These are phyloP conservation scores for Podosphaera xanthii DNA, from an alignment of 2,329 filamentous ascomycete genomes.

Conservation along the genomic window DNA sequence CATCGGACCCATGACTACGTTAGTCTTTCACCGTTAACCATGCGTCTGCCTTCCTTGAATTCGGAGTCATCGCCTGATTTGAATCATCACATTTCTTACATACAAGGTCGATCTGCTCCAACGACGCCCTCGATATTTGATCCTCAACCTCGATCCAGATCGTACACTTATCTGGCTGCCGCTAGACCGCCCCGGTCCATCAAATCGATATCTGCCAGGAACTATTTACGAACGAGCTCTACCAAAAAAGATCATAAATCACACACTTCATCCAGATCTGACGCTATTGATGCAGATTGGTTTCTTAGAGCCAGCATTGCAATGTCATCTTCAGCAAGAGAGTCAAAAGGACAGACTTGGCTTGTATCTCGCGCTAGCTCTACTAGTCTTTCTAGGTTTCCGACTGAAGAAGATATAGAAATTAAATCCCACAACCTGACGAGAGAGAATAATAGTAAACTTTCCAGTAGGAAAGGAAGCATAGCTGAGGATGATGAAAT, in stretches of 20 bases:
- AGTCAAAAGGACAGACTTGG: constrained; percentile 48
- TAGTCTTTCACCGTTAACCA: constrained; percentile 35
- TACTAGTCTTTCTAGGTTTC: constrained; percentile 32
- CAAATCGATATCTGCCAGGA: constrained; percentile 9
- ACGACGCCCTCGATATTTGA: constrained; percentile 40
- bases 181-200: constrained; percentile 11
- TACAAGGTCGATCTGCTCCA: constrained; percentile 38
- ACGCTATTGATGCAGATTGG: constrained; percentile 37
- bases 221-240: constrained; percentile 7
- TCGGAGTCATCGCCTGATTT: constrained; percentile 21
- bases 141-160: constrained; percentile 39
- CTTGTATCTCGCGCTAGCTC: constrained; percentile 41
- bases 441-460: constrained; percentile 23
- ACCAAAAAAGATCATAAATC: constrained; percentile 10
- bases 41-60: constrained; percentile 34
- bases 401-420: constrained; percentile 28
- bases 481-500: constrained; percentile 16
- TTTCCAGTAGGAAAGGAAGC: constrained; percentile 14
- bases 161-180: constrained; percentile 29
- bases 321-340: constrained; percentile 36
- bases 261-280: constrained; percentile 11
- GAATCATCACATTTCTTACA: constrained; percentile 26
- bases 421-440: constrained; percentile 26
- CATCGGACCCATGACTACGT: no score
- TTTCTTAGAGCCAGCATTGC: constrained; percentile 38